Base-by-base conservation (phyloP, 257 asterid species). In the Solanum neorickii region DNA sequence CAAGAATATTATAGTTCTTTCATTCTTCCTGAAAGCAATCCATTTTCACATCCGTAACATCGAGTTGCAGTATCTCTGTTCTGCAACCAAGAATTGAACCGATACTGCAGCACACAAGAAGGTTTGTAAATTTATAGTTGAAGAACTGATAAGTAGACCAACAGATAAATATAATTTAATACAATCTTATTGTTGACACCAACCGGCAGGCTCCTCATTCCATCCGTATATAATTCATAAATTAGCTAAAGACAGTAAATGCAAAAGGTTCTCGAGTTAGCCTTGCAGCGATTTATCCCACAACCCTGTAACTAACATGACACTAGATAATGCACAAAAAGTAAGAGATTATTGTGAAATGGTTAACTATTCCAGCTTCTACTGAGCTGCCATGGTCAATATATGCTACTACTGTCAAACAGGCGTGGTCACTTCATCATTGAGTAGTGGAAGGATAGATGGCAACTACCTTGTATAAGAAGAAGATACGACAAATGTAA, bases 21-120 rank as follows among this genome's bases (percentile, higher is more conserved):
- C 76, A n/a, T 33, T 88, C 85, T 31, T 13, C 88, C 89, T 92
- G 92, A 90, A 95, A 95, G 93, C 96, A 91, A 87, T 97, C 98
- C 99, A 97, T 97, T 94, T 97, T 97, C 91, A 97, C 99, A 80
- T 97, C 98, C 3, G 98, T 97, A 78, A 95, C 99, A 80, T 97
- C 99, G 46, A 97, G 98, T 89, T 93, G 99, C 93, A 95, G 44
- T 89, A 95, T 97, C 91, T 97, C 99, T 88, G 98, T 93, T 94
- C 98, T 92, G 95, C 99, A 97, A 89, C 93, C 94, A 74, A 97
- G 93, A 86, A 95, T 94, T 37, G 99, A 97, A 85, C 98, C 99
- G 62, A 97, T 87, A 80, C 99, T 95, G 95, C 90, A 94, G 88
- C 35, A 87, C 11, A 88, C 65, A 83, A n/a, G 37, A 74, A 12